Conservation (phyloP, 2,329 filamentous ascomycete genomes). For the Verticillium nonalfalfae region DNA sequence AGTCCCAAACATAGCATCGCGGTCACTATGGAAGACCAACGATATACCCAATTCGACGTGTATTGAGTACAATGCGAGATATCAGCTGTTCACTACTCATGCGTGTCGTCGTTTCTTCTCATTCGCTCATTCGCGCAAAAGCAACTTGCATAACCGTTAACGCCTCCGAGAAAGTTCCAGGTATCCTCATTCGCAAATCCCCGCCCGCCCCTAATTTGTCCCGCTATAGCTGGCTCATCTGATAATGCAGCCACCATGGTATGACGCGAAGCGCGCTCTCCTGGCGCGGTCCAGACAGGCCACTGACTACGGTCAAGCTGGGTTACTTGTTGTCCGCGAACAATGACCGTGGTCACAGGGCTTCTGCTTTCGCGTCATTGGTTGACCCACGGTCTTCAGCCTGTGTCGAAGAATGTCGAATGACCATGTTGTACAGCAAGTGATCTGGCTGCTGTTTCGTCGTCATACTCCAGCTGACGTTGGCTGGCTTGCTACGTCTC, state of each 20-base stretch:
- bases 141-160: background rate
- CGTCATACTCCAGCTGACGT: background rate
- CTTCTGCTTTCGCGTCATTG: background rate
- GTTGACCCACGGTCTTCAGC: background rate
- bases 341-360: background rate
- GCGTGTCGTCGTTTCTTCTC: background rate
- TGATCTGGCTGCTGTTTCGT: background rate
- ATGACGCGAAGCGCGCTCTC: background rate
- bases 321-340: background rate
- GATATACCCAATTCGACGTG: background rate
- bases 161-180: background rate
- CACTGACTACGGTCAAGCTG: background rate
- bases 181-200: background rate
- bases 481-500: background rate
- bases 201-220: background rate
- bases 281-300: background rate
- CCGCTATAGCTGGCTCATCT: background rate
- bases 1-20: background rate
- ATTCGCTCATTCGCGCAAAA: background rate
- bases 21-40: background rate
- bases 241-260: background rate
- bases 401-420: background rate
- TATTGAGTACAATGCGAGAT: background rate
- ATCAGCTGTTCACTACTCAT: background rate
- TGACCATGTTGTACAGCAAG: background rate